Evolutionary conservation across 2,329 filamentous ascomycete genomes (phyloP), one percentile per base, ranked within the genome.

Genomic region (Neofusicoccum sp.): DNA sequence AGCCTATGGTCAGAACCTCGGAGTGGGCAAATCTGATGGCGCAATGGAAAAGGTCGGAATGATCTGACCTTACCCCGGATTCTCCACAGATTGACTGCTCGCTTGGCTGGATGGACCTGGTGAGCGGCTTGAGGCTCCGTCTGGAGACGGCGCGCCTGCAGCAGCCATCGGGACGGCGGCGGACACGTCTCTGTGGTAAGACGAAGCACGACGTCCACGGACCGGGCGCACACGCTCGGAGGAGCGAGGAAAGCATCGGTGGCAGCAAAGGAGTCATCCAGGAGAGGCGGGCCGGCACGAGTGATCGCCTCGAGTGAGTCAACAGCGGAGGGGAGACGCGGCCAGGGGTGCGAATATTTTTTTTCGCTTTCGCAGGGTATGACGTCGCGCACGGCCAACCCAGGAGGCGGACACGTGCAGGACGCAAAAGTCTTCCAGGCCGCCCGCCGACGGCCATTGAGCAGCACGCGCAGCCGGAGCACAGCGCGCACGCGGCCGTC

Each of bases 61-160:
- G 49, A 54, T 43, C 51, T 56, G 51, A 56, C 51, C 4, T 14
- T 43, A 16, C 51, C 51, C 51, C 36, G 34, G 38, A 7, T 56
- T 56, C 51, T 56, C 51, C 51, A 56, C 51, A 56, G 36, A 43
- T 56, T 56, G 20, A 43, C 26, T 36, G 31, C n/a, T 54, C 49
- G 49, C 49, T 43, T 40, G 51, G 14, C 51, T 48, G 31, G 38
- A 40, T 33, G 36, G 26, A 20, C 12, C 36, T 43, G 31, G 9
- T 6, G 14, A 16, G 36, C 36, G 7, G 8, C 45, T 28, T 49
- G 34, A 41, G 20, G 36, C 14, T n/a, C 33, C 12, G 26, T 30
- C 11, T 31, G 26, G 12, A 47, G 2, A 40, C 36, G 4, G 14
- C 14, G 11, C 6, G 4, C 36, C 6, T n/a, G 4, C 36, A 40